Evolutionary conservation across 2,329 filamentous ascomycete species (phyloP).

Genomic region (Colletotrichum liriopes): DNA sequence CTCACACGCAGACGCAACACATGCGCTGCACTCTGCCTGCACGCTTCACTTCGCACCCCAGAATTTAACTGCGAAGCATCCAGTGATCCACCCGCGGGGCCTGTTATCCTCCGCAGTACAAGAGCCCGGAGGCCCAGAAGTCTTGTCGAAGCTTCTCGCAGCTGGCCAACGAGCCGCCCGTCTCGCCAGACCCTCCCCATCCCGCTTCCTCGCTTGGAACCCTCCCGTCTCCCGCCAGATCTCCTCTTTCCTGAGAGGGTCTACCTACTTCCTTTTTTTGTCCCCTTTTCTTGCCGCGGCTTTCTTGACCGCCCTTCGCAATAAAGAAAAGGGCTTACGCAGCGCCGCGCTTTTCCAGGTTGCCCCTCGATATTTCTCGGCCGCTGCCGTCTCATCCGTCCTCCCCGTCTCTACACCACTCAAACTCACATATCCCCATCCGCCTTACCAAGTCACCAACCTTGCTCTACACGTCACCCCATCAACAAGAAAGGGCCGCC

Average conservation of each 20-base stretch:
- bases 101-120: conserved; percentile 22
- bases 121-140: conserved; percentile 18
- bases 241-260: conserved; percentile 8
- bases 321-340: conserved; percentile 40
- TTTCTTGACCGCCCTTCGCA: conserved; percentile 31
- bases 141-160: conserved; percentile 23
- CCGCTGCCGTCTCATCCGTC: conserved; percentile 43
- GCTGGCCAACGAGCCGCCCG: conserved; percentile 32
- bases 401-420: conserved; percentile 22
- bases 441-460: conserved; percentile 26
- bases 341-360: conserved; percentile 26
- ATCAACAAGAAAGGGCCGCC: conserved; percentile 31
- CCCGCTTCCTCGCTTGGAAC: conserved; percentile 30
- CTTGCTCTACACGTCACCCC: conserved; percentile 26
- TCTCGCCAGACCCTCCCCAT: conserved; percentile 34
- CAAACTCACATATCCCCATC: conserved; percentile 20
- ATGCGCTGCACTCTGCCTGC: neutral
- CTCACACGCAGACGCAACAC: conserved; percentile 1
- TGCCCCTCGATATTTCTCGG: conserved; percentile 42
- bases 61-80: conserved; percentile 21
- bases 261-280: neutral
- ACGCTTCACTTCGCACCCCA: conserved; percentile 15
- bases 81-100: conserved; percentile 14
- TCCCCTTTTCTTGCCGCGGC: neutral
- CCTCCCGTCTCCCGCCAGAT: conserved; percentile 25